These are phyloP conservation scores for Suillus lakei DNA, from an alignment of 768 basidiomycete species.

Conservation along the genomic window DNA sequence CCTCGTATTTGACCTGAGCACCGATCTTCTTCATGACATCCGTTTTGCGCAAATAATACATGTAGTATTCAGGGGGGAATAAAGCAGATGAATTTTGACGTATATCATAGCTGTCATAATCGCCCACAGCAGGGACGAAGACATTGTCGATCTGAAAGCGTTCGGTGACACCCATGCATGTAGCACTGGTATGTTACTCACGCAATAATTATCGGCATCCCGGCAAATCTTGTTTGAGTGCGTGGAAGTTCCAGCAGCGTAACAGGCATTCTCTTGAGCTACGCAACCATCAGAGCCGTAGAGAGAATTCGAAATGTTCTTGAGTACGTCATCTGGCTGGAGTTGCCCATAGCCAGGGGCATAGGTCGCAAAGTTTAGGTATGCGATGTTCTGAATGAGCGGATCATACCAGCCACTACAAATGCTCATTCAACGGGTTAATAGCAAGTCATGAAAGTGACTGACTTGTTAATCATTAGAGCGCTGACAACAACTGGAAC, in stretches of 20 bases:
- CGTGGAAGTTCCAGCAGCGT: slow-evolving; percentile 51
- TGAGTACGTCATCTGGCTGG: slow-evolving; percentile 49
- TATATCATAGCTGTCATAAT: slow-evolving; percentile 60
- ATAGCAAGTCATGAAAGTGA: neutral
- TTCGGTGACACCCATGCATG: neutral
- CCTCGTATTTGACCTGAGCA: slow-evolving; percentile 50
- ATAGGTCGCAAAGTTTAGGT: slow-evolving; percentile 59
- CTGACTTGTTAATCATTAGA: slow-evolving; percentile 68
- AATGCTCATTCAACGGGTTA: neutral
- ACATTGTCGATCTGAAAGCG: slow-evolving; percentile 47
- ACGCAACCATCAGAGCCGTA: slow-evolving; percentile 55
- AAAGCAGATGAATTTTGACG: slow-evolving; percentile 54
- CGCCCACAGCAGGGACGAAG: slow-evolving; percentile 53
- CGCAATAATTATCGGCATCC: slow-evolving; percentile 59
- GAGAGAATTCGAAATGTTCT: slow-evolving; percentile 51
- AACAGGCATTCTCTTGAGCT: slow-evolving; percentile 60
- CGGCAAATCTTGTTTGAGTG: slow-evolving; percentile 55
- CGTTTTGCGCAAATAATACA: slow-evolving; percentile 46
- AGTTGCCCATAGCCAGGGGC: slow-evolving; percentile 74
- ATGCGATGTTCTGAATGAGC: slow-evolving; percentile 63
- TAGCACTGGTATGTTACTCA: slow-evolving; percentile 35
- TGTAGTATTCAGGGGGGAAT: slow-evolving; percentile 64
- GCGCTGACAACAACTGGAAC: slow-evolving; percentile 59
- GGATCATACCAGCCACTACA: slow-evolving; percentile 70
- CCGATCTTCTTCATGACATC: slow-evolving; percentile 52